These are phyloP conservation scores for Fibroporia radiculosa DNA, from an alignment of 768 basidiomycete species.

Conservation along the genomic window DNA sequence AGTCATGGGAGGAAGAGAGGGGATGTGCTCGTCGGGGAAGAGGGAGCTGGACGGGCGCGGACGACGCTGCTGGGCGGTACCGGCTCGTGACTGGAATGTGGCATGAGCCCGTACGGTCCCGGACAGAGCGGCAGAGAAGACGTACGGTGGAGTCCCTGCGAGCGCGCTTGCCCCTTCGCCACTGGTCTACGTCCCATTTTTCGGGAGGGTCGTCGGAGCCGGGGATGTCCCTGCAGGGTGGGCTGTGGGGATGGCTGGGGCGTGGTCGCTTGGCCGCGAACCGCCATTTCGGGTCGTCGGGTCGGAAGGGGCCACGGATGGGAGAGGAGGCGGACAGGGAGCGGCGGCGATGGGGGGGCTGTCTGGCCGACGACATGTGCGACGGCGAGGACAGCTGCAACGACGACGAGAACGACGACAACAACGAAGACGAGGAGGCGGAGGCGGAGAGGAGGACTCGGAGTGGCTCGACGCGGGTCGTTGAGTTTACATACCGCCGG, in stretches of 20 bases:
- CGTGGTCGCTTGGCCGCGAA: conserved; percentile 42
- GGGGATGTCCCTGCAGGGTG: conserved; percentile 25
- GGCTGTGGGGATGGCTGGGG: conserved; percentile 29
- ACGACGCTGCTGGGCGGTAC: background rate
- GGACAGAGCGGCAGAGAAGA: conserved; percentile 2
- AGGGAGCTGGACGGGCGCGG: conserved; percentile 7
- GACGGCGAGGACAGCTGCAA: too few relatives aligned
- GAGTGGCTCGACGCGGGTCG: too few relatives aligned
- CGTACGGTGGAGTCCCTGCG: conserved; percentile 43
- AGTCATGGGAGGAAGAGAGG: conserved; percentile 8
- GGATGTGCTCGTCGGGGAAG: conserved; percentile 12
- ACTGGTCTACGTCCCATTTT: conserved; percentile 46
- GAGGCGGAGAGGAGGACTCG: too few relatives aligned
- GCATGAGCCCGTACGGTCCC: background rate
- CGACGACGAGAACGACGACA: background rate
- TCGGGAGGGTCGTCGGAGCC: conserved; percentile 25
- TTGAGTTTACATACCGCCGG: too few relatives aligned
- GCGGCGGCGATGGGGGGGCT: conserved; percentile 36
- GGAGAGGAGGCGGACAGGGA: conserved; percentile 44
- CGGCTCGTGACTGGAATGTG: background rate
- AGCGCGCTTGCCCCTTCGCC: conserved; percentile 47
- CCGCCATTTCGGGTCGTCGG: conserved; percentile 34
- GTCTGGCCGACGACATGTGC: conserved; percentile 30
- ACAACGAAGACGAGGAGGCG: background rate
- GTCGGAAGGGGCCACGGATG: conserved; percentile 26